Percentiles rank a stretch among this genome's conserved stretches.
phyloP scores from a whole-genome alignment of 176 grass and related monocot species.

The Bolboschoenus planiculmis region DNA sequence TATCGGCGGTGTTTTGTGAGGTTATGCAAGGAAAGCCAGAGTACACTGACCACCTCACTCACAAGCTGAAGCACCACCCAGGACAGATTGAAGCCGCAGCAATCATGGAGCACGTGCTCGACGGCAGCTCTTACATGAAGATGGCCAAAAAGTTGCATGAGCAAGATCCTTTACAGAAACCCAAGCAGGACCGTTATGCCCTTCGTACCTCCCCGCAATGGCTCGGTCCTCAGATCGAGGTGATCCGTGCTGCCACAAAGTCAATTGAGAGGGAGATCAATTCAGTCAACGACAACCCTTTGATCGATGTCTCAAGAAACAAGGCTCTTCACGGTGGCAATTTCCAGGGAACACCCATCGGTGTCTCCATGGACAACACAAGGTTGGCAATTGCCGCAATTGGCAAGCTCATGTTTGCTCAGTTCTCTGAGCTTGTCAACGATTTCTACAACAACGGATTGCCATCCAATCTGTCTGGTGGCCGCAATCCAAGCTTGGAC shows the following conservation, averaged over 20 bases:
- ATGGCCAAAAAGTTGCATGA: conserved; percentile 63
- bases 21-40: conserved; percentile 84
- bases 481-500: conserved; percentile 82
- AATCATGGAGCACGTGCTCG: conserved; percentile 86
- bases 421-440: conserved; percentile 87
- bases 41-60: conserved; percentile 80
- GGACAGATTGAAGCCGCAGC: conserved; percentile 88
- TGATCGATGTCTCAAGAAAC: conserved; percentile 74
- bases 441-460: conserved; percentile 90
- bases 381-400: conserved; percentile 73
- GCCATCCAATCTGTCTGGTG: conserved; percentile 73
- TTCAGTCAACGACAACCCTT: conserved; percentile 84
- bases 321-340: conserved; percentile 90
- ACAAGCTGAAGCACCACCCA: conserved; percentile 90
- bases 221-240: conserved; percentile 84
- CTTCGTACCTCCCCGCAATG: conserved; percentile 90
- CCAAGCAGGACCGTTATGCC: conserved; percentile 88
- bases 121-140: conserved; percentile 70
- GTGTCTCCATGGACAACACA: conserved; percentile 95
- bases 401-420: conserved; percentile 95
- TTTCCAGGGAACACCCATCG: conserved; percentile 89
- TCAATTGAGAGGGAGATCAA: conserved; percentile 89
- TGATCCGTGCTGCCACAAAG: conserved; percentile 63
- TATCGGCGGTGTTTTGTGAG: conserved; percentile 81
- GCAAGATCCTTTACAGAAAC: conserved; percentile 72